Base-by-base conservation (phyloP, 78 protist genomes). In the Guillardia theta region DNA sequence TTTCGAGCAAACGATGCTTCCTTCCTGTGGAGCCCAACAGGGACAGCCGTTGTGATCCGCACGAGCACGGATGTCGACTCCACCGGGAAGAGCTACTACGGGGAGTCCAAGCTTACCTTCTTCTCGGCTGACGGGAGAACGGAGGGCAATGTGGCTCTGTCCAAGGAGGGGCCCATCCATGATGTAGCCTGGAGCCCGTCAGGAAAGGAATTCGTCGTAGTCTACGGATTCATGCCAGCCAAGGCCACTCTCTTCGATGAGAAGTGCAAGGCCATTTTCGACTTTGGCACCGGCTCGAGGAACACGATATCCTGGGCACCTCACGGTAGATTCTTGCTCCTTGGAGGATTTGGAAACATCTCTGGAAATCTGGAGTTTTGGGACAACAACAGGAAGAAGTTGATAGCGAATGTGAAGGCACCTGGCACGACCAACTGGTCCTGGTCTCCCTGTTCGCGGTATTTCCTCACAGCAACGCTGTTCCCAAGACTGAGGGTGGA, bases 401-500 rank as follows among this genome's bases (percentile, higher is more conserved):
- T 0, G 36, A 19, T 88, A 54, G 54, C 46, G 30, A 1, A 22
- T 9, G 33, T 48, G 47, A 45, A 24, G 70, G 62, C 24, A 4
- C 90, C 90, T 30, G 47, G 6, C 15, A 43, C 90, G 15, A 78
- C 90, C 48, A 78, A 18, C 48, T 78, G 90, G 88, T 33, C 41
- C 76, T 95, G 97, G 97, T 37, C 94, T 15, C 96, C 97, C 5
- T 88, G 87, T 47, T 76, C 96, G 6, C 27, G 92, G 1, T 36
- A 37, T 92, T 41, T 95, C 48, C 46, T 93, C 58, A 93, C 96
- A 12, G 95, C 96, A n/a, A 88, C 95, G 9, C 48, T 64, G n/a
- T 94, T 95, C 48, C 97, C 97, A 30, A 94, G 97, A 41, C 95
- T 96, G 10, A 94, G 96, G 45, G 96, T 96, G 64, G 96, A 92